phyloP scores from a whole-genome alignment of 345 rosid species.

The Boechera stricta region DNA sequence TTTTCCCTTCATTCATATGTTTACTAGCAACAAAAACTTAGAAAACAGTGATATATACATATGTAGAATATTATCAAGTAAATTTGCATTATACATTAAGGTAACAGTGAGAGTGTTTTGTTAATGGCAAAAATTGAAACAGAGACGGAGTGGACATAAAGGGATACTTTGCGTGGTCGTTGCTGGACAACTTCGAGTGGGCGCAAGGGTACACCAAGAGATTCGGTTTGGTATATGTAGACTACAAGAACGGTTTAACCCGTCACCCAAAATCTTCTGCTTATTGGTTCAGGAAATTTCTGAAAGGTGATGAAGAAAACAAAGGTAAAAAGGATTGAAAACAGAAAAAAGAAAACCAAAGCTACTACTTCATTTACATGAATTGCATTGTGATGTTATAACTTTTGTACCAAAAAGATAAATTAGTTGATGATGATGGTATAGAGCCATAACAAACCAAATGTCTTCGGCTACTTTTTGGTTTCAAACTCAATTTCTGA shows the following conservation, averaged over 20 bases:
- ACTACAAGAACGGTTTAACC: constrained; percentile 77
- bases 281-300: constrained; percentile 77
- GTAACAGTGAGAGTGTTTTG: constrained; percentile 7
- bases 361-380: constrained; percentile 13
- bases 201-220: constrained; percentile 92
- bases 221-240: constrained; percentile 83
- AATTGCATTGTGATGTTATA: constrained; percentile 23
- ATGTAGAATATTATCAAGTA: not conserved
- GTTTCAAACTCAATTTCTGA: constrained; percentile 18
- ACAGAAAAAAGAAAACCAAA: constrained; percentile 9
- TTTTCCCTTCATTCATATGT: constrained; percentile 9
- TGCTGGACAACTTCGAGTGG: constrained; percentile 96
- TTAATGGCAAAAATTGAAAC: constrained; percentile 11
- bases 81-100: not conserved
- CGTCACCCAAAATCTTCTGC: constrained; percentile 93
- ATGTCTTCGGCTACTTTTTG: constrained; percentile 7
- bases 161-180: constrained; percentile 94
- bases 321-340: constrained; percentile 53
- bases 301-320: constrained; percentile 59
- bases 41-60: not conserved
- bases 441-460: constrained; percentile 27
- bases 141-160: constrained; percentile 88
- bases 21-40: not conserved
- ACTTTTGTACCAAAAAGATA: constrained; percentile 33
- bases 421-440: constrained; percentile 23